A percentile compares a stretch with the other conserved stretches of the same genome.
Conservation (phyloP, 257 asterid genomes). For the Cinchona pubescens region DNA sequence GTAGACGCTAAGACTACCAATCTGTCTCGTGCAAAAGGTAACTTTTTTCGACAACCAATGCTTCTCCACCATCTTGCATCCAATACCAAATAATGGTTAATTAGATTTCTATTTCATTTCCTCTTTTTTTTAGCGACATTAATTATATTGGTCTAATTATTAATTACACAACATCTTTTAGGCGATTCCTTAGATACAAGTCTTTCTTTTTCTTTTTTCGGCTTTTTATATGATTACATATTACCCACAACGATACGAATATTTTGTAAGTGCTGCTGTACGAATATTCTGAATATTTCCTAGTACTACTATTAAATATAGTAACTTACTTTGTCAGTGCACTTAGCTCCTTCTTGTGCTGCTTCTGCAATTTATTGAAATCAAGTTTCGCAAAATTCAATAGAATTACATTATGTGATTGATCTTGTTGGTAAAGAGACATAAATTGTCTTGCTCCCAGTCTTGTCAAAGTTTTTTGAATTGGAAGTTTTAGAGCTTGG, state of each 20-base stretch:
- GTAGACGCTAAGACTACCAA: conserved; percentile 26
- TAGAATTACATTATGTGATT: conserved; percentile 8
- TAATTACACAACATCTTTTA: no score
- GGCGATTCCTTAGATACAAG: no score
- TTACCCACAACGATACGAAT: no score
- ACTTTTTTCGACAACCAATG: conserved; percentile 16
- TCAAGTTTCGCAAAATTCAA: conserved; percentile 26
- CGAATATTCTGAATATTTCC: no score
- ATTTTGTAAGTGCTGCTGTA: no score
- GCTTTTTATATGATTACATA: no score
- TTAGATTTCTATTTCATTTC: no score
- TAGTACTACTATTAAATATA: no score
- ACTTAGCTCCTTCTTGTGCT: conserved; percentile 29
- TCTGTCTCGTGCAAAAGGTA: conserved; percentile 35
- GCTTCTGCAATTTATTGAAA: conserved; percentile 22
- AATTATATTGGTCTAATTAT: no score
- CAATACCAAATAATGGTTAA: neutral
- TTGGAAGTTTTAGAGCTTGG: conserved; percentile 27
- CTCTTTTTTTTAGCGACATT: no score
- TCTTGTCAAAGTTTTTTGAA: conserved; percentile 29
- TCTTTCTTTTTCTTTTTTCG: no score
- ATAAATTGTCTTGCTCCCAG: conserved; percentile 23
- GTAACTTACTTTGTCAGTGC: conserved; percentile 29
- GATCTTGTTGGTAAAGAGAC: conserved; percentile 22
- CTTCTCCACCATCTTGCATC: conserved; percentile 39